phyloP scores from a whole-genome alignment of 352 stramenopile species.

The Globisporangium cystogenes region DNA sequence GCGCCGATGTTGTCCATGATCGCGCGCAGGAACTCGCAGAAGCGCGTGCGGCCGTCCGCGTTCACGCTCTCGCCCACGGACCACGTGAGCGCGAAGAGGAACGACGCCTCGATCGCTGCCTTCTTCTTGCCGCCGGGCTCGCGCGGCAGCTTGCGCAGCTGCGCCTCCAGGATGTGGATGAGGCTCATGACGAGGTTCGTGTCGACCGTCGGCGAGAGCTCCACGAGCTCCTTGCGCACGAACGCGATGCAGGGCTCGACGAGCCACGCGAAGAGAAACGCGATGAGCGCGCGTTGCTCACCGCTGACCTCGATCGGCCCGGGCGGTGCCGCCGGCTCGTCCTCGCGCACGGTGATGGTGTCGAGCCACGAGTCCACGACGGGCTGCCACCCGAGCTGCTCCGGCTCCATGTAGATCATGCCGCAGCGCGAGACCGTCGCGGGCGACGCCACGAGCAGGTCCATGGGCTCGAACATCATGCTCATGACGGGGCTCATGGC shows the following conservation, averaged over 20 bases:
- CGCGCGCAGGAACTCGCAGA: slow-evolving; percentile 80
- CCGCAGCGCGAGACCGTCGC: slow-evolving; percentile 91
- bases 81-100: slow-evolving; percentile 93
- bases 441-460: slow-evolving; percentile 90
- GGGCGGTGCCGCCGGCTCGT: slow-evolving; percentile 12
- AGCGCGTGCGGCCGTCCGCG: slow-evolving; percentile 50
- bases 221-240: slow-evolving; percentile 81
- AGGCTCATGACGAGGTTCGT: slow-evolving; percentile 88
- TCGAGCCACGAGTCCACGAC: slow-evolving; percentile 90
- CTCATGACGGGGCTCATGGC: slow-evolving; percentile 93
- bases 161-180: slow-evolving; percentile 79
- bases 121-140: slow-evolving; percentile 73
- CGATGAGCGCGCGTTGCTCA: slow-evolving; percentile 66
- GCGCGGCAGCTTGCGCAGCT: slow-evolving; percentile 63
- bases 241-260: slow-evolving; percentile 89
- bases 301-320: slow-evolving; percentile 69
- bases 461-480: slow-evolving; percentile 96
- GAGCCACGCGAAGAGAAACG: slow-evolving; percentile 82
- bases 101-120: slow-evolving; percentile 63
- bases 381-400: slow-evolving; percentile 88
- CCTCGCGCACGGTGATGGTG: slow-evolving; percentile 29
- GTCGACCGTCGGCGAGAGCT: slow-evolving; percentile 87
- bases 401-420: slow-evolving; percentile 95
- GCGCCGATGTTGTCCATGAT: slow-evolving; percentile 70
- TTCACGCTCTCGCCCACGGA: slow-evolving; percentile 81